These are phyloP conservation scores for Millerago galiae DNA, from an alignment of 805 yeast genomes.

Conservation along the genomic window DNA sequence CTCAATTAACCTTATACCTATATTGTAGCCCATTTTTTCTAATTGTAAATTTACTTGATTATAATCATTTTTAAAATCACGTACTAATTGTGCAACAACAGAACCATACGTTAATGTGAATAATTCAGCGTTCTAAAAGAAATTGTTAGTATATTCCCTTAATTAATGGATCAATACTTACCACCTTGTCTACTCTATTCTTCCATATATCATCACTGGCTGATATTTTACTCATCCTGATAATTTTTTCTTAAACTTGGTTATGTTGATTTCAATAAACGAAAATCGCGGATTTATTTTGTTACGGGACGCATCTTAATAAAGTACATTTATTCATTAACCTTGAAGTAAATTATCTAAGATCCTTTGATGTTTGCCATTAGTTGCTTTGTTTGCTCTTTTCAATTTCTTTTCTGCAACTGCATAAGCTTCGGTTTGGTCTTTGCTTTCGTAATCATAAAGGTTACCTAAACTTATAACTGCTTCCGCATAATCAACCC, in stretches of 20 bases:
- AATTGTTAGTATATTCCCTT: neutral
- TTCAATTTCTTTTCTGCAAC: constrained; percentile 63
- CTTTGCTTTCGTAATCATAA: constrained; percentile 53
- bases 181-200: constrained; percentile 76
- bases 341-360: constrained; percentile 42
- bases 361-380: constrained; percentile 64
- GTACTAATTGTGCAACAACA: constrained; percentile 83
- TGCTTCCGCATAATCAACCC: constrained; percentile 86
- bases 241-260: neutral
- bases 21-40: constrained; percentile 91
- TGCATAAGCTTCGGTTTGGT: constrained; percentile 60
- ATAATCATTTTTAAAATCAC: constrained; percentile 74
- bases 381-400: constrained; percentile 74
- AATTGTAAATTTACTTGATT: constrained; percentile 74
- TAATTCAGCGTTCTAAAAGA: constrained; percentile 72
- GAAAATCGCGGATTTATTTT: neutral
- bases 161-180: constrained; percentile 32
- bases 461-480: constrained; percentile 73
- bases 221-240: constrained; percentile 31
- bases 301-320: constrained; percentile 3
- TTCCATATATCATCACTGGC: constrained; percentile 92
- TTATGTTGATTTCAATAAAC: neutral
- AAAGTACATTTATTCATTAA: neutral
- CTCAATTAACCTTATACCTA: constrained; percentile 85
- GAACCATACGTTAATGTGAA: constrained; percentile 95